Evolutionary conservation across 768 basidiomycete species (phyloP).

Genomic region (Panus rudis): DNA sequence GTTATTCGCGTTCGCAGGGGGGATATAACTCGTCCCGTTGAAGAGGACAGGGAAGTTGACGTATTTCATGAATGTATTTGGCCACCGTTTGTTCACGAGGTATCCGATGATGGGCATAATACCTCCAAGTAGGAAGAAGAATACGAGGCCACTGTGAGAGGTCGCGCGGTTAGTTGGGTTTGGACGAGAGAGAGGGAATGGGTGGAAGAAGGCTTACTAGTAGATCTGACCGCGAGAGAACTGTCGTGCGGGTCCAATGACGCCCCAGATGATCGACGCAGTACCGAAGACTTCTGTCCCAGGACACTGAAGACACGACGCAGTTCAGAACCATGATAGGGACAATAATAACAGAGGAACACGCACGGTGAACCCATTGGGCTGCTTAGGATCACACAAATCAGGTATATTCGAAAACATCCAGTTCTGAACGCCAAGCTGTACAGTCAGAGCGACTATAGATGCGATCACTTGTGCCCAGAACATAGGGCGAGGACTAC

Average conservation of each 20-base stretch:
- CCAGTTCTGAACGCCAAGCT: conserved; percentile 58
- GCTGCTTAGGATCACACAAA: conserved; percentile 49
- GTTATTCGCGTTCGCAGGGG: conserved; percentile 36
- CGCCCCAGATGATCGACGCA: conserved; percentile 41
- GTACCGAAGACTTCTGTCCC: conserved; percentile 51
- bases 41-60: conserved; percentile 36
- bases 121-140: conserved; percentile 40
- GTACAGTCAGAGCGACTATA: conserved; percentile 54
- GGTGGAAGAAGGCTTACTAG: too few species aligned
- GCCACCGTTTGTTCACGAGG: conserved; percentile 50
- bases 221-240: conserved; percentile 31
- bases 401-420: conserved; percentile 60
- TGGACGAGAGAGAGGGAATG: too few species aligned
- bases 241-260: conserved; percentile 33
- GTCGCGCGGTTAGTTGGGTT: too few species aligned
- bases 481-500: conserved; percentile 28
- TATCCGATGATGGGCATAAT: conserved; percentile 31
- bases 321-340: neutral
- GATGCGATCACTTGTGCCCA: conserved; percentile 54
- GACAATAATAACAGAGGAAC: neutral
- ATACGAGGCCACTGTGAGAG: too few species aligned
- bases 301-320: conserved; percentile 39
- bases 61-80: conserved; percentile 42
- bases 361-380: conserved; percentile 48
- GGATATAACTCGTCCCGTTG: conserved; percentile 32